Conservation (phyloP, 495 filamentous ascomycete genomes). For the Clavariopsis aquatica region DNA sequence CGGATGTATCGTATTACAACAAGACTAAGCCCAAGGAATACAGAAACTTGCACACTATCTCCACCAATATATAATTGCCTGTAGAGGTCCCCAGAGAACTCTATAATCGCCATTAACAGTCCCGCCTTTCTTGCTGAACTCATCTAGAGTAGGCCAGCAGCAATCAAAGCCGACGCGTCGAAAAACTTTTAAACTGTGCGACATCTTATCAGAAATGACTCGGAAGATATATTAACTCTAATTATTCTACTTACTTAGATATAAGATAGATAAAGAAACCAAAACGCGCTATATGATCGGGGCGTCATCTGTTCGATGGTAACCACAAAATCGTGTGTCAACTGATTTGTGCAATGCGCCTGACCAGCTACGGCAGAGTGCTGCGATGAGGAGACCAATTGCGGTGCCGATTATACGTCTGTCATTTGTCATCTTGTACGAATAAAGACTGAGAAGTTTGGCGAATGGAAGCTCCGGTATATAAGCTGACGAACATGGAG, state of each 20-base stretch:
- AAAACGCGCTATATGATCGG: neutral
- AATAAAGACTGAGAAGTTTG: neutral
- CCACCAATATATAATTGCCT: neutral
- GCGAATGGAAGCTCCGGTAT: neutral
- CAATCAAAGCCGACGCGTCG: neutral
- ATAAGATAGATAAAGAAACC: neutral
- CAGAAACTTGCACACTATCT: neutral
- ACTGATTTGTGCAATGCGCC: constrained; percentile 1
- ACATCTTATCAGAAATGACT: too few relatives aligned
- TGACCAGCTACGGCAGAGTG: neutral
- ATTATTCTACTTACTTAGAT: neutral
- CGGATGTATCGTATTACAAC: neutral
- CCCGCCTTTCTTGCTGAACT: neutral
- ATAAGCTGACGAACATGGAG: neutral
- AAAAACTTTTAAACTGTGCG: neutral
- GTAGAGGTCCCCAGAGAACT: neutral
- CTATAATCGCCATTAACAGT: neutral
- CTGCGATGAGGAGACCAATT: neutral
- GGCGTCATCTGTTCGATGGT: constrained; percentile 5
- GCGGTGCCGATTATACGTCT: neutral
- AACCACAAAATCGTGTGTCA: neutral
- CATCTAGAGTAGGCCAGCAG: neutral
- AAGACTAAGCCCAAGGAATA: neutral
- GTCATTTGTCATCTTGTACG: neutral
- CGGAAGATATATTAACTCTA: too few relatives aligned